Evolutionary conservation across 305 asterid species (phyloP).

Genomic region (Stenogyne calaminthoides): DNA sequence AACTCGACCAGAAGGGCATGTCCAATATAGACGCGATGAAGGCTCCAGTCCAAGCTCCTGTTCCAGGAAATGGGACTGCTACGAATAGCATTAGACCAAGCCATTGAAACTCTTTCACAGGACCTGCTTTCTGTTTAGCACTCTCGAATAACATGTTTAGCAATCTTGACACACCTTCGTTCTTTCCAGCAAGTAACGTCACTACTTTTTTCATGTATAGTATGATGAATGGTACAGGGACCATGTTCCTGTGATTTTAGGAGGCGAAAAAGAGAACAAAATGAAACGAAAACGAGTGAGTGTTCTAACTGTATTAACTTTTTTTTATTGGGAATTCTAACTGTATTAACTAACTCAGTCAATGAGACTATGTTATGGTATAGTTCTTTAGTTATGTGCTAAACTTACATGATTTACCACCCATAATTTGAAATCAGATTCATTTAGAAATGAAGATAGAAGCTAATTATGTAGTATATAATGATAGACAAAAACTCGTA

Average conservation of each 20-base stretch:
- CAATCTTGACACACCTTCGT: slow-evolving; percentile 53
- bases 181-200: slow-evolving; percentile 57
- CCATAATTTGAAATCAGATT: background rate
- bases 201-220: slow-evolving; percentile 69
- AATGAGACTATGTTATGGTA: background rate
- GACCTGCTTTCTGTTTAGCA: slow-evolving; percentile 77
- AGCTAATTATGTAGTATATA: background rate
- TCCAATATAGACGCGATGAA: slow-evolving; percentile 79
- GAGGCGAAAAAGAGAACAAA: background rate
- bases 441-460: background rate
- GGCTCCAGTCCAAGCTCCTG: slow-evolving; percentile 99
- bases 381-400: background rate
- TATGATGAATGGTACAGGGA: slow-evolving; percentile 82
- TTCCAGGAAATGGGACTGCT: slow-evolving; percentile 95
- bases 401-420: background rate
- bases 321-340: too few species aligned
- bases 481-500: too few species aligned
- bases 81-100: slow-evolving; percentile 92
- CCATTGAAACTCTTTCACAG: slow-evolving; percentile 92
- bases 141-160: slow-evolving; percentile 55
- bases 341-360: too few species aligned
- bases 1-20: slow-evolving; percentile 88
- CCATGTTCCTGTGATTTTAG: slow-evolving; percentile 64
- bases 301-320: background rate
- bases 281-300: background rate